Evolutionary conservation across 2,329 filamentous ascomycete species (phyloP), one percentile per base, ranked within the genome.

Genomic region (Pyrenochaeta sp.): DNA sequence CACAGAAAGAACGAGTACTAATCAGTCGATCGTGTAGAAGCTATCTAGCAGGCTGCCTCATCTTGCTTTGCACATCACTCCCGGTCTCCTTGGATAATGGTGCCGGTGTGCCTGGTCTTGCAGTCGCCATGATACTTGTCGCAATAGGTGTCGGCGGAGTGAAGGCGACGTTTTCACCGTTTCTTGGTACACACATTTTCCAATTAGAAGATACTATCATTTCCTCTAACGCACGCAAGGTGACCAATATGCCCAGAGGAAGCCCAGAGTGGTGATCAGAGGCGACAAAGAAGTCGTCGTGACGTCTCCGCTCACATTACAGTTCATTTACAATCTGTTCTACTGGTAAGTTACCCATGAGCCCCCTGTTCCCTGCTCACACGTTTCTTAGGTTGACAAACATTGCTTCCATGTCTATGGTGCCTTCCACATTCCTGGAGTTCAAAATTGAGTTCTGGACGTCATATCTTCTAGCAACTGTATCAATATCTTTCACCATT

Each of bases 341-440:
- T 72, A 67, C 40, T 71, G 67, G 68, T 50, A 18, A 63, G 29
- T 37, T 41, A 10, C 13, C 24, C 23, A n/a, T n/a, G n/a, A n/a
- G n/a, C n/a, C n/a, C n/a, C n/a, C n/a, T n/a, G n/a, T n/a, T n/a
- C n/a, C n/a, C n/a, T n/a, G n/a, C n/a, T n/a, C n/a, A n/a, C n/a
- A n/a, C n/a, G n/a, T 3, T 41, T 5, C 11, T 24, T 69, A 89
- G 89, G 71, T 58, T 89, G 21, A 86, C 85, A 18, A 81, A 83
- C 6, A 75, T 90, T 7, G 87, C 82, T 0, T 73, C 83, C 29
- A 29, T 60, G 8, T 87, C 82, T 0, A 73, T 82, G 31, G 77
- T 89, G 54, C 83, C 81, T 8, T 88, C 84, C 1, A 83, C 82
- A 1, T 84, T 84, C 61, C 80, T 88, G 76, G 87, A 90, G 68